phyloP scores from a whole-genome alignment of 2,329 filamentous ascomycete genomes.

The Aspergillus fructus region DNA sequence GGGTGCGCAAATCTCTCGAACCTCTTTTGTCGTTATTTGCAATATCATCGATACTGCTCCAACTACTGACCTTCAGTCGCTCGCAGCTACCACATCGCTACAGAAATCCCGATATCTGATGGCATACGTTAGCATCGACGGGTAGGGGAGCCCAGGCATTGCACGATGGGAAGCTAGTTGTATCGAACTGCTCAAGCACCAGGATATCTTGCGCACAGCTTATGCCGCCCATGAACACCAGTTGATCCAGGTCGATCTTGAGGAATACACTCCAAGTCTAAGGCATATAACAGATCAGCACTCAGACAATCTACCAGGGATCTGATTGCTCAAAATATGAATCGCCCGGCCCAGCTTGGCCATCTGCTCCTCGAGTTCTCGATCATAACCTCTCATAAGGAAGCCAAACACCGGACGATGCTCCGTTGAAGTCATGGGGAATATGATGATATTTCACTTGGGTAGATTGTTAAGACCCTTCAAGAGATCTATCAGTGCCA shows the following conservation, averaged over 20 bases:
- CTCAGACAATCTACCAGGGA: conserved; percentile 3
- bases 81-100: background rate
- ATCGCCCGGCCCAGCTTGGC: background rate
- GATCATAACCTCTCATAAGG: background rate
- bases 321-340: background rate
- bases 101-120: conserved; percentile 6
- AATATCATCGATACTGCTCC: conserved; percentile 1
- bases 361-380: conserved; percentile 5
- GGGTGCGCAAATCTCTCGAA: background rate
- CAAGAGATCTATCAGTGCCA: background rate
- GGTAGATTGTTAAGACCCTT: conserved; percentile 5
- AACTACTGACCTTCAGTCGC: conserved; percentile 3
- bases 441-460: background rate
- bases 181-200: background rate
- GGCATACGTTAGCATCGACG: conserved; percentile 5
- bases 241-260: background rate
- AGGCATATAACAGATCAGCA: background rate
- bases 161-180: conserved; percentile 3
- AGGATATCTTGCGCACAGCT: background rate
- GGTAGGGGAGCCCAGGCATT: background rate
- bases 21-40: background rate
- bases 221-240: background rate
- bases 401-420: background rate
- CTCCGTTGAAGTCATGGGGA: background rate
- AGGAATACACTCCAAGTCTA: background rate